These are phyloP conservation scores for Lachnellula subtilissima DNA, from an alignment of 2,329 filamentous ascomycete genomes.

Conservation along the genomic window DNA sequence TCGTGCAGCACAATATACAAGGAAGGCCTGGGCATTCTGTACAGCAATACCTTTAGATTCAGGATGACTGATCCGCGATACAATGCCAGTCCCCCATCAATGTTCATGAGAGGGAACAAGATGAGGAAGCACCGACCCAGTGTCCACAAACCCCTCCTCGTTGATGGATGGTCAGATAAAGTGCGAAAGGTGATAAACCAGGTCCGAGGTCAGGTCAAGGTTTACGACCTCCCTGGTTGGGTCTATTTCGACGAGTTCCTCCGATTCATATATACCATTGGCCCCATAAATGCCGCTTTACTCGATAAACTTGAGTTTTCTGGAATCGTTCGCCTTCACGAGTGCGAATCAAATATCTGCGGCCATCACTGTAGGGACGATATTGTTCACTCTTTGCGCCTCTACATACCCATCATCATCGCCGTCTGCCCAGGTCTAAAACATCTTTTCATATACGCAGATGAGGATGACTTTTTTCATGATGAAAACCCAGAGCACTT, in stretches of 20 bases:
- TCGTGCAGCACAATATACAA: neutral
- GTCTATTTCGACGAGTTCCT: conserved; percentile 12
- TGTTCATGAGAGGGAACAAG: neutral
- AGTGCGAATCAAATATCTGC: neutral
- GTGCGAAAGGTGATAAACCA: neutral
- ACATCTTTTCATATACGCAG: neutral
- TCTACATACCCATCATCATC: neutral
- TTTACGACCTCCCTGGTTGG: conserved; percentile 4
- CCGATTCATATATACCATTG: conserved; percentile 12
- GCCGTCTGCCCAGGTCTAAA: neutral
- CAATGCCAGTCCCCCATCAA: neutral
- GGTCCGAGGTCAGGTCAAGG: neutral
- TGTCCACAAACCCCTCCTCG: neutral
- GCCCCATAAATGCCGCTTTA: conserved; percentile 2
- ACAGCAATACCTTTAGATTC: conserved; percentile 1
- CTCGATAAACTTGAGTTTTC: conserved; percentile 1
- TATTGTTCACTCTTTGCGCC: neutral
- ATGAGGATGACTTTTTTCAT: neutral
- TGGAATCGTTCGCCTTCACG: conserved; percentile 1
- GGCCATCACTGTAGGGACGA: neutral
- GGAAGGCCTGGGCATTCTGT: neutral
- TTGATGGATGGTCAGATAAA: neutral
- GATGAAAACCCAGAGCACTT: neutral
- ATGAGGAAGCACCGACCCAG: neutral
- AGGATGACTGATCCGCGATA: neutral